Evolutionary conservation across 306 rosid genomes (phyloP).

Genomic region (Castanopsis chinensis): DNA sequence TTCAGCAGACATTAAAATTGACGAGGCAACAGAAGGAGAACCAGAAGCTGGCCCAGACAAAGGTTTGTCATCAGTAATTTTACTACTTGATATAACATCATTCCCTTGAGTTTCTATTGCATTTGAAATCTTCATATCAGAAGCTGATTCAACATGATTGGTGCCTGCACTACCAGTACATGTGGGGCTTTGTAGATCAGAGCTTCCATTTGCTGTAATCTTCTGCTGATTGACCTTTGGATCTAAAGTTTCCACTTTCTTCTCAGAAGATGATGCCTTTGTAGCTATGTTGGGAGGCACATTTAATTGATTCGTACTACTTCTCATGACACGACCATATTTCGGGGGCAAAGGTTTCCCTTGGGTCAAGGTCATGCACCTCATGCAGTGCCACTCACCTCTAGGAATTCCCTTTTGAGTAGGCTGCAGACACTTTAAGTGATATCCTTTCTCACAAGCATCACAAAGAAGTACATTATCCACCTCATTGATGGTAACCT

Average conservation of each 20-base stretch:
- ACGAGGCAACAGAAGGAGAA: slow-evolving; percentile 38
- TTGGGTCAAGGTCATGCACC: slow-evolving; percentile 75
- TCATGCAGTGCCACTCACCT: slow-evolving; percentile 94
- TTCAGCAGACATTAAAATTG: slow-evolving; percentile 41
- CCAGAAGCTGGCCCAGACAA: slow-evolving; percentile 25
- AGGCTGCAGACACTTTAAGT: slow-evolving; percentile 73
- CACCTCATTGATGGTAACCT: slow-evolving; percentile 74
- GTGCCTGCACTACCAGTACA: slow-evolving; percentile 30
- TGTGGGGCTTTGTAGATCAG: slow-evolving; percentile 35
- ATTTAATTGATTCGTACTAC: slow-evolving; percentile 62
- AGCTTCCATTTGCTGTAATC: slow-evolving; percentile 47
- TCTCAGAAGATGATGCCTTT: slow-evolving; percentile 55
- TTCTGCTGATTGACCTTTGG: slow-evolving; percentile 49
- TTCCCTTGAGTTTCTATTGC: slow-evolving; percentile 40
- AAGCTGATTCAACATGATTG: slow-evolving; percentile 31
- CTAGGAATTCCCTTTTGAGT: slow-evolving; percentile 83
- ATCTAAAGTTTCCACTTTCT: slow-evolving; percentile 56
- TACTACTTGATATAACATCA: slow-evolving; percentile 34
- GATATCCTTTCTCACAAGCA: slow-evolving; percentile 97
- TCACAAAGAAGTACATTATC: slow-evolving; percentile 89
- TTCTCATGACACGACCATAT: slow-evolving; percentile 98
- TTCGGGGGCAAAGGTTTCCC: slow-evolving; percentile 99
- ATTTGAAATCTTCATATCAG: slow-evolving; percentile 32
- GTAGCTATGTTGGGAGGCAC: slow-evolving; percentile 48
- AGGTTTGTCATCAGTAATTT: slow-evolving; percentile 43